phyloP scores from a whole-genome alignment of 1,139 yeast genomes.

The Debaryomyces sp. region DNA sequence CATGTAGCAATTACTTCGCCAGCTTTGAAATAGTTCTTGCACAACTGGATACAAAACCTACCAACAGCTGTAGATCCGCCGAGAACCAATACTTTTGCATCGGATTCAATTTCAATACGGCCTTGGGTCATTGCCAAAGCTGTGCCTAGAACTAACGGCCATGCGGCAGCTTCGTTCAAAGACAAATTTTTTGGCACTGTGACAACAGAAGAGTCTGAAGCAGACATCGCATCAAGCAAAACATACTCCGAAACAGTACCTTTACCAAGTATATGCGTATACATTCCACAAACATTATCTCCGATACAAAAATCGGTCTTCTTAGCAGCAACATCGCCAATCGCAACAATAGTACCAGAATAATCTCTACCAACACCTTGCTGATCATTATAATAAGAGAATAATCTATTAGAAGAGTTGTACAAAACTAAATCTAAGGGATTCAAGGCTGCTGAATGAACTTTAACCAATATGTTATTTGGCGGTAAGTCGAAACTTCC shows the following conservation, averaged over 20 bases:
- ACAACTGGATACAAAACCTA: constrained; percentile 57
- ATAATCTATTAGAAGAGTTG: constrained; percentile 27
- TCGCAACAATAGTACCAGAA: constrained; percentile 62
- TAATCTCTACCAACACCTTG: constrained; percentile 73
- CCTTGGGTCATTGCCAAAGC: constrained; percentile 48
- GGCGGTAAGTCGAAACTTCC: constrained; percentile 39
- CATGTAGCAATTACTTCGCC: constrained; percentile 48
- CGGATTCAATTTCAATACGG: constrained; percentile 15
- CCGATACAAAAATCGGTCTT: constrained; percentile 49
- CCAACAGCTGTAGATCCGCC: constrained; percentile 85
- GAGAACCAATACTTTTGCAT: constrained; percentile 51
- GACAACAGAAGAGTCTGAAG: constrained; percentile 34
- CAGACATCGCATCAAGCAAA: constrained; percentile 31
- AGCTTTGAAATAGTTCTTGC: constrained; percentile 47
- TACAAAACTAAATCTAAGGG: constrained; percentile 66
- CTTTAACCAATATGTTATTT: constrained; percentile 57
- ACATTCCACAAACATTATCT: constrained; percentile 66
- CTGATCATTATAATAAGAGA: constrained; percentile 26
- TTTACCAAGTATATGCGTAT: constrained; percentile 42
- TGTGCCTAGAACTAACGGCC: constrained; percentile 63
- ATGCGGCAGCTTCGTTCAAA: constrained; percentile 58
- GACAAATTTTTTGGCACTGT: constrained; percentile 51
- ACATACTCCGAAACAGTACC: constrained; percentile 54
- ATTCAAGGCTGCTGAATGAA: constrained; percentile 61
- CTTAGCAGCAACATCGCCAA: constrained; percentile 48